A percentile compares a stretch with the other conserved stretches of the same genome.
These are phyloP conservation scores for Trichoderma koningii DNA, from an alignment of 2,329 filamentous ascomycete species.

Conservation along the genomic window DNA sequence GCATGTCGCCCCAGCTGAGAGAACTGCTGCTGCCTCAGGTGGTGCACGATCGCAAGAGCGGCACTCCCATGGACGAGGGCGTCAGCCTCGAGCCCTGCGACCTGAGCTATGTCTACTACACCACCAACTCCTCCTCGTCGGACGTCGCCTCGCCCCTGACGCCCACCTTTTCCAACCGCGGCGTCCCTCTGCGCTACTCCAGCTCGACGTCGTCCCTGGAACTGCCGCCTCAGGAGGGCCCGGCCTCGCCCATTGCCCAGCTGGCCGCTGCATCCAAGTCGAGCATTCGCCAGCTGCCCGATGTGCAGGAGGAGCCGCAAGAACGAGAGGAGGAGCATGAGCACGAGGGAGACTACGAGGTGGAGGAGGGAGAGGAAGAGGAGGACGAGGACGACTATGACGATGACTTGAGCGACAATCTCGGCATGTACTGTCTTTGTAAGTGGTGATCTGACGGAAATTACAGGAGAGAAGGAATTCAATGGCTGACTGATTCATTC, in stretches of 20 bases:
- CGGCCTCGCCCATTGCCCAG: constrained; percentile 36
- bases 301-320: constrained; percentile 80
- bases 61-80: constrained; percentile 44
- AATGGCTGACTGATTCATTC: constrained; percentile 28
- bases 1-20: constrained; percentile 54
- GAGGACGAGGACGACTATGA: constrained; percentile 58
- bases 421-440: constrained; percentile 71
- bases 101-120: constrained; percentile 46
- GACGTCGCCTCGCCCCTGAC: constrained; percentile 71
- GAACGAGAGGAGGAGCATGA: constrained; percentile 67
- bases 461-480: neutral
- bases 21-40: constrained; percentile 57
- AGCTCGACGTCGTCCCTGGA: constrained; percentile 81
- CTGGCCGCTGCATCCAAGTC: constrained; percentile 53
- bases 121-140: constrained; percentile 60
- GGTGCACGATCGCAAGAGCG: constrained; percentile 53
- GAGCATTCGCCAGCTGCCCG: constrained; percentile 69
- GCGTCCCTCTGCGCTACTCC: constrained; percentile 63
- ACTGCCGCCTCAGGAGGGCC: constrained; percentile 45
- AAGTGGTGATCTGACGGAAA: constrained; percentile 45
- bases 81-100: constrained; percentile 42
- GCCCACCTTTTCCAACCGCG: constrained; percentile 66
- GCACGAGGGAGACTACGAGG: constrained; percentile 39
- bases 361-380: constrained; percentile 60
- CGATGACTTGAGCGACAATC: constrained; percentile 35